These are phyloP conservation scores for Alternaria burnsii DNA, from an alignment of 2,329 filamentous ascomycete species.

Conservation along the genomic window DNA sequence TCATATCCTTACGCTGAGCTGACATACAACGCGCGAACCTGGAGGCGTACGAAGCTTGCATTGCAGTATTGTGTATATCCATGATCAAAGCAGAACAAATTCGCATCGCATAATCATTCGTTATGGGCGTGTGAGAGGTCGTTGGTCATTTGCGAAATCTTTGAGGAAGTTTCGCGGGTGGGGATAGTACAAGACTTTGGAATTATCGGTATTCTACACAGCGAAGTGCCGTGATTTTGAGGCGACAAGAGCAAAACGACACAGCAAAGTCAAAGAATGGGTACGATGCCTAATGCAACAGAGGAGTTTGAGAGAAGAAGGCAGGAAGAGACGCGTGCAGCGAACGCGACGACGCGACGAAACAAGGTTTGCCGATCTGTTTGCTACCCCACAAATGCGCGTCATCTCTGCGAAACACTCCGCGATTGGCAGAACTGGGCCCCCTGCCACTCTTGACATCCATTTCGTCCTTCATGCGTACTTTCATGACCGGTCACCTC, in stretches of 20 bases:
- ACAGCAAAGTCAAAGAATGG: neutral
- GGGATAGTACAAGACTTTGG: no score
- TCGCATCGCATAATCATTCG: neutral
- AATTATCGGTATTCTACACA: neutral
- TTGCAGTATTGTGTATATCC: neutral
- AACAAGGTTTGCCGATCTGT: neutral
- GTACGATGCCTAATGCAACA: neutral
- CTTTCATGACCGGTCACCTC: neutral
- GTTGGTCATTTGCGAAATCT: neutral
- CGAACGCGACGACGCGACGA: neutral
- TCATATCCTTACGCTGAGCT: neutral
- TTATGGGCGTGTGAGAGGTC: neutral
- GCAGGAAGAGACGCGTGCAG: neutral
- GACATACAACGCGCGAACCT: neutral
- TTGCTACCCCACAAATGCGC: neutral
- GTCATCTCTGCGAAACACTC: neutral
- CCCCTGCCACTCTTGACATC: neutral
- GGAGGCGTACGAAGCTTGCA: neutral
- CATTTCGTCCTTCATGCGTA: neutral
- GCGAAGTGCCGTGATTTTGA: neutral
- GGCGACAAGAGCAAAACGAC: neutral
- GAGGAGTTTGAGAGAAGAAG: neutral
- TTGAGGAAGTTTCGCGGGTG: neutral
- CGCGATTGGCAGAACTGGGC: neutral
- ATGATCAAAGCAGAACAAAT: neutral